These are phyloP conservation scores for Cyclotella cryptica DNA, from an alignment of 108 stramenopile species.

Conservation along the genomic window DNA sequence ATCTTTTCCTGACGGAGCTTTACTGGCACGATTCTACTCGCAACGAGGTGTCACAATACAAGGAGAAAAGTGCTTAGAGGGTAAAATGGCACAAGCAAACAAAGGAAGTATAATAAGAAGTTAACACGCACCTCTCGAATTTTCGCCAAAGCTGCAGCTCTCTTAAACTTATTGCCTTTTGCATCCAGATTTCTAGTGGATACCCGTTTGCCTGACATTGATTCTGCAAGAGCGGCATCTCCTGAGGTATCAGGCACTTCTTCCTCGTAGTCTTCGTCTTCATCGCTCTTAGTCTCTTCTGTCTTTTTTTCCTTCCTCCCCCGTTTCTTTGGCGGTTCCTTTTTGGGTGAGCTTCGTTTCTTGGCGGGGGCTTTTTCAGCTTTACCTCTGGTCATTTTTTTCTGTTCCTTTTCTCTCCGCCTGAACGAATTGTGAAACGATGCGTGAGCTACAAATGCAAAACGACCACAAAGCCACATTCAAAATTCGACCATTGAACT, in stretches of 20 bases:
- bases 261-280: slow-evolving; percentile 53
- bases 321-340: slow-evolving; percentile 61
- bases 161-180: slow-evolving; percentile 76
- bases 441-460: neutral
- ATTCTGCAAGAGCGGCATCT: slow-evolving; percentile 71
- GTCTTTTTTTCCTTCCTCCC: slow-evolving; percentile 42
- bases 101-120: slow-evolving; percentile 5
- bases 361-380: slow-evolving; percentile 52
- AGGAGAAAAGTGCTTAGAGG: neutral
- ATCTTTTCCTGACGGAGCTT: slow-evolving; percentile 48
- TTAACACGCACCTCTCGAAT: slow-evolving; percentile 66
- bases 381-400: slow-evolving; percentile 44
- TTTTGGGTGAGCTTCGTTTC: slow-evolving; percentile 35
- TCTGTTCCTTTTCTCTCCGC: slow-evolving; percentile 53
- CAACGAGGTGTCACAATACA: neutral
- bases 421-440: slow-evolving; percentile 23
- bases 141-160: slow-evolving; percentile 75
- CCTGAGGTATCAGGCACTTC: slow-evolving; percentile 55
- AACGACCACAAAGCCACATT: neutral
- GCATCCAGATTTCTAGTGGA: slow-evolving; percentile 76
- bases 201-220: slow-evolving; percentile 66
- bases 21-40: slow-evolving; percentile 58
- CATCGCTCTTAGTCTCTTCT: slow-evolving; percentile 61
- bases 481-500: slow-evolving; percentile 19
- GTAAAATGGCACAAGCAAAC: neutral